phyloP scores from a whole-genome alignment of 2,329 filamentous ascomycete genomes.

The Aspergillus nomiae region DNA sequence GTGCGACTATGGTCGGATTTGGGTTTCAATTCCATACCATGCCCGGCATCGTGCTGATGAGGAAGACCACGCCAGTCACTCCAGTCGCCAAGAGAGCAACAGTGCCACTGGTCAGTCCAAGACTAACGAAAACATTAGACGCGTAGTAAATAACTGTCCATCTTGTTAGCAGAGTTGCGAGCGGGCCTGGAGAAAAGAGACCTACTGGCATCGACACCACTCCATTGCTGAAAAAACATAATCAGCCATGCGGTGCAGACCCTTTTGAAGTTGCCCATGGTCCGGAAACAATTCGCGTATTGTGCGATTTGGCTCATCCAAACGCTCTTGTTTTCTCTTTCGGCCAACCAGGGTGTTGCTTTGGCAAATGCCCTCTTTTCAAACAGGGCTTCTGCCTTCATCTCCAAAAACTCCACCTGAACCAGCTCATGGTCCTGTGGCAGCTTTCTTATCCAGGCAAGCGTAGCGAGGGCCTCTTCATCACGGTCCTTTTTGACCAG shows the following conservation, averaged over 20 bases:
- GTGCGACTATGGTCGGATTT: neutral
- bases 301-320: constrained; percentile 52
- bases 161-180: neutral
- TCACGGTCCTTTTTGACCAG: constrained; percentile 51
- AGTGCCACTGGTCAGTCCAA: constrained; percentile 37
- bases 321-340: constrained; percentile 41
- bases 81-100: constrained; percentile 37
- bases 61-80: constrained; percentile 36
- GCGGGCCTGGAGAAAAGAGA: neutral
- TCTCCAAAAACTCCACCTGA: constrained; percentile 50
- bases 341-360: constrained; percentile 45
- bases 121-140: constrained; percentile 38
- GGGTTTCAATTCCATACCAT: constrained; percentile 29
- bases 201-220: constrained; percentile 44
- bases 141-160: constrained; percentile 45
- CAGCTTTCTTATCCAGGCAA: constrained; percentile 30
- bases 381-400: constrained; percentile 50
- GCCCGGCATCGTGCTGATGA: constrained; percentile 33
- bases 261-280: constrained; percentile 54
- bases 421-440: constrained; percentile 41
- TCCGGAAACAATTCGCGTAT: constrained; percentile 52
- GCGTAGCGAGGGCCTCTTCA: constrained; percentile 40
- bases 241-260: constrained; percentile 47
- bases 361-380: constrained; percentile 47
- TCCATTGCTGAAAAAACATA: constrained; percentile 55